A percentile compares a stretch with the other conserved stretches of the same genome.
These are phyloP conservation scores for Suillus subalutaceus DNA, from an alignment of 768 basidiomycete genomes.

Conservation along the genomic window DNA sequence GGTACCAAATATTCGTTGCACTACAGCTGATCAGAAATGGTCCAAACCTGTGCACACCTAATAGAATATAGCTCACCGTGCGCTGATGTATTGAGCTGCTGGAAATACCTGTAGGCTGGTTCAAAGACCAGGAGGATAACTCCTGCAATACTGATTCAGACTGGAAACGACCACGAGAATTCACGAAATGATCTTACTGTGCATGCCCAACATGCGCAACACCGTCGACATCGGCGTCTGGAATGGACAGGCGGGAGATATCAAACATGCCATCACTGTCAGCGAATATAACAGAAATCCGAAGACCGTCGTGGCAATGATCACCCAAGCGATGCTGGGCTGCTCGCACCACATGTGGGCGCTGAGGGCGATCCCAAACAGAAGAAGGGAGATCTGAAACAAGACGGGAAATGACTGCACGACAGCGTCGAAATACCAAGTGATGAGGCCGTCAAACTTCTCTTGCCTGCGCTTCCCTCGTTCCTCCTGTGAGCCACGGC, in stretches of 20 bases:
- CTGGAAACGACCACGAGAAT: neutral
- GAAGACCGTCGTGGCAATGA: neutral
- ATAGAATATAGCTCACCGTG: neutral
- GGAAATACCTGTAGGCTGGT: neutral
- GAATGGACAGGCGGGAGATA: constrained; percentile 9
- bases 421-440: constrained; percentile 18
- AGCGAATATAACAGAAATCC: constrained; percentile 4
- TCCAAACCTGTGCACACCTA: neutral
- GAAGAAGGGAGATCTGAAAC: constrained; percentile 14
- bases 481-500: constrained; percentile 12
- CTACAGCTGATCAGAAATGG: neutral
- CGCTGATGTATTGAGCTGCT: neutral
- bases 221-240: constrained; percentile 9
- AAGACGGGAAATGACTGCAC: constrained; percentile 16
- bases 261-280: constrained; percentile 7
- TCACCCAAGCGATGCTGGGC: constrained; percentile 2
- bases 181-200: neutral
- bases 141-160: neutral
- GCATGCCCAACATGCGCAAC: neutral
- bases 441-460: constrained; percentile 14
- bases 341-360: constrained; percentile 5
- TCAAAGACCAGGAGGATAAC: neutral
- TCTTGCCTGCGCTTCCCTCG: constrained; percentile 14
- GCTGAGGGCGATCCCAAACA: constrained; percentile 15
- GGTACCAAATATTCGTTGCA: neutral